phyloP scores from a whole-genome alignment of 164 flowering plant species.

The Umbellularia californica region DNA sequence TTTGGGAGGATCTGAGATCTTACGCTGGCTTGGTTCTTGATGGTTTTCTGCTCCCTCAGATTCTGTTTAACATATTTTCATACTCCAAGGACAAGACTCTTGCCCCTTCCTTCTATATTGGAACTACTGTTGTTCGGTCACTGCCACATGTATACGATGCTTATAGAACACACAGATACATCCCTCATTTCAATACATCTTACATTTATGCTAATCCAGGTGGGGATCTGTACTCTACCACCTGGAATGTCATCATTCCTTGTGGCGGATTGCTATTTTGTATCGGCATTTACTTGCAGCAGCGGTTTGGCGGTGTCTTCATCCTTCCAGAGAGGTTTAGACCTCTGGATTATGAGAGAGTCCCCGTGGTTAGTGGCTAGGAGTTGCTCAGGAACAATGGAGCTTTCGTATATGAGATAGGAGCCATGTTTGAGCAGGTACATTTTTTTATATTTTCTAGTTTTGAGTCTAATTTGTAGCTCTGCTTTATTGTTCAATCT shows the following conservation, averaged over 20 bases:
- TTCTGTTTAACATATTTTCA: slow-evolving; percentile 44
- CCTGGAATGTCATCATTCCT: slow-evolving; percentile 61
- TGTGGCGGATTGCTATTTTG: slow-evolving; percentile 41
- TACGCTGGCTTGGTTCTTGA: slow-evolving; percentile 63
- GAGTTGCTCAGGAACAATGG: not conserved
- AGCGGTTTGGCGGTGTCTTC: slow-evolving; percentile 52
- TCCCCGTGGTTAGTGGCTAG: slow-evolving; percentile 22
- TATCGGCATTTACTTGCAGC: slow-evolving; percentile 52
- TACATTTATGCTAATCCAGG: slow-evolving; percentile 43
- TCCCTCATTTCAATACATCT: slow-evolving; percentile 10
- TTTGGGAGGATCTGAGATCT: slow-evolving; percentile 44
- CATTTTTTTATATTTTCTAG: not conserved
- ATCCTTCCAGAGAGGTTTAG: slow-evolving; percentile 39
- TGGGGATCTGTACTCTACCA: slow-evolving; percentile 47
- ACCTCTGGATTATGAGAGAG: slow-evolving; percentile 30
- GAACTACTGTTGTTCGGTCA: slow-evolving; percentile 46
- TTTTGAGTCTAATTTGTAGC: not conserved
- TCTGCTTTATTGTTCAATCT: not conserved
- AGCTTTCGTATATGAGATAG: not conserved
- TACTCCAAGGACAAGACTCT: slow-evolving; percentile 40
- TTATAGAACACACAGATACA: slow-evolving; percentile 34
- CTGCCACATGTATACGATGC: slow-evolving; percentile 71
- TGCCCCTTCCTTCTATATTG: slow-evolving; percentile 43
- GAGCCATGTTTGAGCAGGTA: not conserved
- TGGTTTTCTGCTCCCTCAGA: slow-evolving; percentile 66